phyloP scores from a whole-genome alignment of 2,329 filamentous ascomycete species.

The Arthroderma sp. region DNA sequence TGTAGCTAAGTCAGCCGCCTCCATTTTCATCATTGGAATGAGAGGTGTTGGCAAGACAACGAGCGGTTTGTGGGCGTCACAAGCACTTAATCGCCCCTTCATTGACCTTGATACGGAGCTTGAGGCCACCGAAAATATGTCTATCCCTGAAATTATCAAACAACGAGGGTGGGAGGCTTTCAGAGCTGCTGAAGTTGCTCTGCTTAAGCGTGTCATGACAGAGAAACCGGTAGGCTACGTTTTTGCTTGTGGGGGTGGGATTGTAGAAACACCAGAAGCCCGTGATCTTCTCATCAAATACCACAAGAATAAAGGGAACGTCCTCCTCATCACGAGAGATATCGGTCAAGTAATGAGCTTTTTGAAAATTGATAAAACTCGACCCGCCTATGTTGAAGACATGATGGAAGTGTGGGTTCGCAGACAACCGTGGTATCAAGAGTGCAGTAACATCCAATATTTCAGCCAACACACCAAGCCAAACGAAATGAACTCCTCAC shows the following conservation, averaged over 20 bases:
- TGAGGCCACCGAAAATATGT: slow-evolving; percentile 57
- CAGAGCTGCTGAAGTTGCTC: slow-evolving; percentile 59
- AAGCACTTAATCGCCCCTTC: slow-evolving; percentile 60
- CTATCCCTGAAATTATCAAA: slow-evolving; percentile 77
- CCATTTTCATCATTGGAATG: slow-evolving; percentile 94
- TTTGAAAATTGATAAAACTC: slow-evolving; percentile 72
- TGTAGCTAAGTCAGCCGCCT: slow-evolving; percentile 39
- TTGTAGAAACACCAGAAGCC: slow-evolving; percentile 75
- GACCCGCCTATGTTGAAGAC: slow-evolving; percentile 84
- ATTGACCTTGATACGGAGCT: slow-evolving; percentile 81
- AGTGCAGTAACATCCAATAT: slow-evolving; percentile 91
- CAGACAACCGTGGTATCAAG: slow-evolving; percentile 75
- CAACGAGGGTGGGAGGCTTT: slow-evolving; percentile 78
- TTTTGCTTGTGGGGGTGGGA: slow-evolving; percentile 85
- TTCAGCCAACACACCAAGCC: slow-evolving; percentile 57
- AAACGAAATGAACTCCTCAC: slow-evolving; percentile 37
- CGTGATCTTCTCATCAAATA: slow-evolving; percentile 63
- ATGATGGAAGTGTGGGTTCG: slow-evolving; percentile 84
- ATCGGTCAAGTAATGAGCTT: slow-evolving; percentile 82
- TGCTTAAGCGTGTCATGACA: slow-evolving; percentile 60
- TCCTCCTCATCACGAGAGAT: slow-evolving; percentile 76
- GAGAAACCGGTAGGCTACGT: slow-evolving; percentile 65
- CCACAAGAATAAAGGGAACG: slow-evolving; percentile 62
- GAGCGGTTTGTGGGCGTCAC: slow-evolving; percentile 71
- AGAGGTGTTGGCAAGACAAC: slow-evolving; percentile 94